phyloP scores from a whole-genome alignment of 208 protist genomes.

The Leptomonas pyrrhocoris region DNA sequence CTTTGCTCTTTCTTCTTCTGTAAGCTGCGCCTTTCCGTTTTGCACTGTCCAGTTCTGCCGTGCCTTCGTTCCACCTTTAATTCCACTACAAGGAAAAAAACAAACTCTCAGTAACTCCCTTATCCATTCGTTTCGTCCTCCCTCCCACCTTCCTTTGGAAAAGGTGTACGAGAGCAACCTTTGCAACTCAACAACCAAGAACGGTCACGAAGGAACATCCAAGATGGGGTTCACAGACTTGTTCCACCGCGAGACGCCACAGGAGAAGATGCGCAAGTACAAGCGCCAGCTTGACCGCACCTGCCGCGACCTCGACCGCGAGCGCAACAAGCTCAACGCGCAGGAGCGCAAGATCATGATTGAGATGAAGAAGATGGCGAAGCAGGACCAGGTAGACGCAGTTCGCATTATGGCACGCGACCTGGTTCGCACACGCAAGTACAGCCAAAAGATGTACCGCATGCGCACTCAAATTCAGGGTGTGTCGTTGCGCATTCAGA shows the following conservation, averaged over 20 bases:
- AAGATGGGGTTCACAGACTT: conserved; percentile 65
- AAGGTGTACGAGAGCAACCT: no score
- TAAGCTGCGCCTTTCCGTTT: not conserved
- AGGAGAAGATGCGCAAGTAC: conserved; percentile 96
- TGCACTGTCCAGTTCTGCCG: not conserved
- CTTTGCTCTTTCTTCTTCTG: not conserved
- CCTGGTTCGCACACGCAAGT: conserved; percentile 96
- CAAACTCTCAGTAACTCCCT: not conserved
- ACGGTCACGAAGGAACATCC: no score
- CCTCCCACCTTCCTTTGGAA: no score
- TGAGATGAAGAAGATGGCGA: conserved; percentile 97
- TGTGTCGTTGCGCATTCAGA: conserved; percentile 95
- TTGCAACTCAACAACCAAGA: no score
- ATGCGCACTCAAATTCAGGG: conserved; percentile 98
- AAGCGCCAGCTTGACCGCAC: conserved; percentile 95
- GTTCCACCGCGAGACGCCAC: conserved; percentile 87
- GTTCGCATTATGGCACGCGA: conserved; percentile 98
- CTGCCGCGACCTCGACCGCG: conserved; percentile 96
- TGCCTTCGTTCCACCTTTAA: not conserved
- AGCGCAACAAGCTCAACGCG: conserved; percentile 92
- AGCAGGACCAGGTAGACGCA: conserved; percentile 95
- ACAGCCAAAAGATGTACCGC: conserved; percentile 96
- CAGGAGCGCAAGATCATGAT: conserved; percentile 97
- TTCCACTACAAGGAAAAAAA: conserved; percentile 6
- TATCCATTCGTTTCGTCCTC: no score